Conservation (phyloP, 1,284 basidiomycete species). For the Apiotrichum laibachii region DNA sequence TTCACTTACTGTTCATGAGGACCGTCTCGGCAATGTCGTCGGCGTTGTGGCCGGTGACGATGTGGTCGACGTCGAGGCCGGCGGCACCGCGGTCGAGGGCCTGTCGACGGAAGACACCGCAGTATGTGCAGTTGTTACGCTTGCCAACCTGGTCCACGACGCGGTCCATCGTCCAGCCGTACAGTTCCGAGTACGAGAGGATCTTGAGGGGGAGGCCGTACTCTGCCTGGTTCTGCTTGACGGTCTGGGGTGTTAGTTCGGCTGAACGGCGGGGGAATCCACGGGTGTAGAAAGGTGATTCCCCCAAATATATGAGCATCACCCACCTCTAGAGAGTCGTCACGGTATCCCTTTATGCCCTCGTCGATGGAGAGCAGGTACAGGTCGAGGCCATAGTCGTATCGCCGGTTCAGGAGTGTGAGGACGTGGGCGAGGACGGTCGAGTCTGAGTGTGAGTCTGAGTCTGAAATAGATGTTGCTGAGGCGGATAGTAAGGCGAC, state of each 20-base stretch:
- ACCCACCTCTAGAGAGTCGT: slow-evolving; percentile 89
- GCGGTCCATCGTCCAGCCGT: slow-evolving; percentile 99
- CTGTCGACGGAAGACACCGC: slow-evolving; percentile 93
- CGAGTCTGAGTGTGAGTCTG: slow-evolving; percentile 64
- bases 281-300: too few relatives aligned
- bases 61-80: slow-evolving; percentile 87
- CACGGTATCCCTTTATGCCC: slow-evolving; percentile 95
- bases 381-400: slow-evolving; percentile 86
- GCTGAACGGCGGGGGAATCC: neutral
- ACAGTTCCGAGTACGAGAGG: slow-evolving; percentile 90
- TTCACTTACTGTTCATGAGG: slow-evolving; percentile 86
- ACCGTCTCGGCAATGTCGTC: slow-evolving; percentile 99
- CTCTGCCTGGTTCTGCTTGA: slow-evolving; percentile 94
- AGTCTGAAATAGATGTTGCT: slow-evolving; percentile 5
- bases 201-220: slow-evolving; percentile 95
- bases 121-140: slow-evolving; percentile 99
- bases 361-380: slow-evolving; percentile 97
- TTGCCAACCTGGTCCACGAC: slow-evolving; percentile 92
- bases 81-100: slow-evolving; percentile 93
- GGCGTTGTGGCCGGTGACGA: slow-evolving; percentile 98
- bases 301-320: too few relatives aligned
- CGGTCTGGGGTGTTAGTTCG: slow-evolving; percentile 62
- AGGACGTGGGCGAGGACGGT: slow-evolving; percentile 97
- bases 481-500: neutral
- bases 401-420: slow-evolving; percentile 90